Conservation (phyloP, 2,329 filamentous ascomycete genomes). For the Paraphaeosphaeria minitans region DNA sequence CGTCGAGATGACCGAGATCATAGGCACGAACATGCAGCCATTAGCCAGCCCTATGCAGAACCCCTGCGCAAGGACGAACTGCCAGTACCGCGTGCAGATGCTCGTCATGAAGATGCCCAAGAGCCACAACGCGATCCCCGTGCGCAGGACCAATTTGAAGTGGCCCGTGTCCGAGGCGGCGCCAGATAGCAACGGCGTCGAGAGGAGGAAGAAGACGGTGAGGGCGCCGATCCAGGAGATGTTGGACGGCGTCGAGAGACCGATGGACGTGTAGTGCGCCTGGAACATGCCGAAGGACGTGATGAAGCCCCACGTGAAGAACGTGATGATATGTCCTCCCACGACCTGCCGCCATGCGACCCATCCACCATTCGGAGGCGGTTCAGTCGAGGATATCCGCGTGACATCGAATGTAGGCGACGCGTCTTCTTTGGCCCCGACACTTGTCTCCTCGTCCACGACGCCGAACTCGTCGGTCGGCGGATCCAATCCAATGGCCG, state of each 20-base stretch:
- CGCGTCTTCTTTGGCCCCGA: not conserved
- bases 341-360: slow-evolving; percentile 49
- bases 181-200: slow-evolving; percentile 34
- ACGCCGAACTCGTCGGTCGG: not conserved
- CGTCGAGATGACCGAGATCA: slow-evolving; percentile 57
- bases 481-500: not conserved
- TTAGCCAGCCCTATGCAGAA: slow-evolving; percentile 42
- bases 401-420: not conserved
- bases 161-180: slow-evolving; percentile 35
- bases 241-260: slow-evolving; percentile 19
- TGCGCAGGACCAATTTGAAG: slow-evolving; percentile 32
- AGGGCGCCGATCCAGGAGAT: slow-evolving; percentile 46
- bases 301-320: slow-evolving; percentile 47
- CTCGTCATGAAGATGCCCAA: slow-evolving; percentile 27
- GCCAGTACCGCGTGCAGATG: slow-evolving; percentile 25
- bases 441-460: not conserved
- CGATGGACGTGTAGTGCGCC: slow-evolving; percentile 33
- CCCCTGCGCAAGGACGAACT: slow-evolving; percentile 41
- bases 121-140: slow-evolving; percentile 31
- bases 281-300: slow-evolving; percentile 41
- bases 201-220: slow-evolving; percentile 37
- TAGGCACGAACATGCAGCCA: slow-evolving; percentile 59
- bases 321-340: slow-evolving; percentile 47
- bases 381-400: slow-evolving; percentile 1
- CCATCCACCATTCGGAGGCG: slow-evolving; percentile 53